Evolutionary conservation across 2,329 filamentous ascomycete genomes (phyloP).

Genomic region (Cryphonectria carpinicola): DNA sequence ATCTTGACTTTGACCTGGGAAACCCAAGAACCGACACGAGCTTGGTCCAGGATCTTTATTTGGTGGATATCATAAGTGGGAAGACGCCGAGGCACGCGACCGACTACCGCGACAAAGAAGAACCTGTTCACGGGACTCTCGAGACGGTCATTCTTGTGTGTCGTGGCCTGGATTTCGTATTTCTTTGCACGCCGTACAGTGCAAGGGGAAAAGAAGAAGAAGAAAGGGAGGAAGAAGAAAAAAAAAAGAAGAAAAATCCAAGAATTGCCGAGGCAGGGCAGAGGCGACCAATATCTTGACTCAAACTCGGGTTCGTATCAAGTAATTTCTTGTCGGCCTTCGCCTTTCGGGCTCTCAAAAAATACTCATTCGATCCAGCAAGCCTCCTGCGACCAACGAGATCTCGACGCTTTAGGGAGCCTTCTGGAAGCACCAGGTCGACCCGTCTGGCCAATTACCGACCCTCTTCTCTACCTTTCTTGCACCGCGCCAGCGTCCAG

Average conservation of each 20-base stretch:
- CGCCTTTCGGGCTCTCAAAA: constrained; percentile 3
- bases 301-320: not conserved
- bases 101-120: not conserved
- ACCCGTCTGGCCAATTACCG: constrained; percentile 17
- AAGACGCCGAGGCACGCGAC: not conserved
- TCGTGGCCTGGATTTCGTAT: not conserved
- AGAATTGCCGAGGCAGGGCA: not conserved
- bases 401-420: constrained; percentile 1
- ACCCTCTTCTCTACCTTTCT: constrained; percentile 15
- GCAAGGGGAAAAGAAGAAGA: not conserved
- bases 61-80: not conserved
- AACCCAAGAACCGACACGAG: not conserved
- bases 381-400: constrained; percentile 8
- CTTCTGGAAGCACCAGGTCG: constrained; percentile 23
- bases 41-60: not conserved
- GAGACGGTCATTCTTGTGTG: not conserved
- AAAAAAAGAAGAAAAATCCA: not conserved
- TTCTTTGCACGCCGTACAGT: not conserved
- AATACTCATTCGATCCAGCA: constrained; percentile 15
- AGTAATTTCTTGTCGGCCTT: constrained; percentile 6
- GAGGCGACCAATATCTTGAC: not conserved
- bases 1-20: not conserved
- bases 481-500: constrained; percentile 20
- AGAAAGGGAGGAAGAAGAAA: too few species aligned
- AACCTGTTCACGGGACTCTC: not conserved